phyloP scores from a whole-genome alignment of 176 grass and related monocot species.

The Puya raimondii region DNA sequence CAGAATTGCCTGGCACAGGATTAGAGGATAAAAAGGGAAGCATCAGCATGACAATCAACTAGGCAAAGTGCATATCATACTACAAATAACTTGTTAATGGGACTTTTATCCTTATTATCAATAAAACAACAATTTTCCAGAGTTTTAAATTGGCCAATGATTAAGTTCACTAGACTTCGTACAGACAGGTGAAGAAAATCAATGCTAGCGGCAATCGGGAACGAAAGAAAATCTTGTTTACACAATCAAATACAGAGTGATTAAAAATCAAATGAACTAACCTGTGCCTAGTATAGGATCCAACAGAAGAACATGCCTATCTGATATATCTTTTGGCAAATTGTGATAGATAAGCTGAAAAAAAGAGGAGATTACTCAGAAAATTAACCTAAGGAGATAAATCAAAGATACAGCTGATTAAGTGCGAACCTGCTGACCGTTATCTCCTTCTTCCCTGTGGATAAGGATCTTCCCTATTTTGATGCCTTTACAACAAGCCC shows the following conservation, averaged over 20 bases:
- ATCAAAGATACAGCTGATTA: conserved; percentile 20
- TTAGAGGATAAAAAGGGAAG: conserved; percentile 11
- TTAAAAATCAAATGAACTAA: conserved; percentile 29
- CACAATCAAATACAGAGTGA: conserved; percentile 2
- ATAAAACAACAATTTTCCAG: too few relatives aligned
- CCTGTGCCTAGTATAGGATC: conserved; percentile 98
- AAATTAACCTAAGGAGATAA: conserved; percentile 14
- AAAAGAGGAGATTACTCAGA: conserved; percentile 28
- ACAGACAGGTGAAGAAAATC: neutral
- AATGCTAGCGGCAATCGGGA: neutral
- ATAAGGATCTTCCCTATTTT: conserved; percentile 95
- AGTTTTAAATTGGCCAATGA: too few relatives aligned
- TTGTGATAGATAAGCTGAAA: conserved; percentile 95
- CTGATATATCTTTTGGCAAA: conserved; percentile 77
- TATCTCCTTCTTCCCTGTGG: conserved; percentile 73
- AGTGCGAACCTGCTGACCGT: conserved; percentile 71
- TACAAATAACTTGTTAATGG: neutral
- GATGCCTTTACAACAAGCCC: conserved; percentile 88
- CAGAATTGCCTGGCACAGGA: conserved; percentile 67
- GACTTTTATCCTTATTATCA: too few relatives aligned
- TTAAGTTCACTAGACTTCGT: too few relatives aligned
- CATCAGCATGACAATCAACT: neutral
- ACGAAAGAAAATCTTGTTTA: neutral
- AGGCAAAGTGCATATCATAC: neutral
- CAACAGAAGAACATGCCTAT: conserved; percentile 88